Evolutionary conservation across 805 yeast genomes (phyloP), one percentile per base, ranked within the genome.

Genomic region (Isabelozyma heimii): DNA sequence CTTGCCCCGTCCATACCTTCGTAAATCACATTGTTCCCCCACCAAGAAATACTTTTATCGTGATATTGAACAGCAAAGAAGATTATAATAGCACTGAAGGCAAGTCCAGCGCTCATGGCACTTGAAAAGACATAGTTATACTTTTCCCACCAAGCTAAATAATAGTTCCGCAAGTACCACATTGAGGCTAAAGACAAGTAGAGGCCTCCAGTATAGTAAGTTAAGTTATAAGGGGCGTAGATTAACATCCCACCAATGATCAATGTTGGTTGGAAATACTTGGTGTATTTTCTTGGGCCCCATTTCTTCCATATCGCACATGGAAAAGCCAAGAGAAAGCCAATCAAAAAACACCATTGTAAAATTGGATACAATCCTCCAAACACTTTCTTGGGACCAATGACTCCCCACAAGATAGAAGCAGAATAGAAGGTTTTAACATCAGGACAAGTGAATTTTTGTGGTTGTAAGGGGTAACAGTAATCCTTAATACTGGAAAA

Each of bases 371-470:
- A 67, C 17, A 67, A 50, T 12, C 67, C 67, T n/a, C 51, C 52
- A 47, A 68, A 68, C 3, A 66, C 69, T 49, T 59, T 65, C 57
- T 63, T 62, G 9, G 74, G 74, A 0, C 89, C 89, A 54, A 85
- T 75, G 60, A 65, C 76, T 46, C 88, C 89, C 89, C 89, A 85
- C 43, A 82, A 63, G 17, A 84, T 73, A 0, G 86, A 77, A 2
- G 87, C 80, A 37, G 76, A 71, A 65, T 69, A 82, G 59, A 78
- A 81, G 1, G 59, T 55, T n/a, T 49, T 57, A 10, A 66, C 55
- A 28, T 48, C 46, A 26, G 70, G 68, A 51, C 70, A 66, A 8
- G 77, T 71, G 59, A 81, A 82, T 44, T 69, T 70, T 45, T 75
- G 70, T 4, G 57, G 50, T 52, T 81, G 84, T 20, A 20, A 20